These are phyloP conservation scores for Yarrowia osloensis DNA, from an alignment of 805 yeast genomes.

Conservation along the genomic window DNA sequence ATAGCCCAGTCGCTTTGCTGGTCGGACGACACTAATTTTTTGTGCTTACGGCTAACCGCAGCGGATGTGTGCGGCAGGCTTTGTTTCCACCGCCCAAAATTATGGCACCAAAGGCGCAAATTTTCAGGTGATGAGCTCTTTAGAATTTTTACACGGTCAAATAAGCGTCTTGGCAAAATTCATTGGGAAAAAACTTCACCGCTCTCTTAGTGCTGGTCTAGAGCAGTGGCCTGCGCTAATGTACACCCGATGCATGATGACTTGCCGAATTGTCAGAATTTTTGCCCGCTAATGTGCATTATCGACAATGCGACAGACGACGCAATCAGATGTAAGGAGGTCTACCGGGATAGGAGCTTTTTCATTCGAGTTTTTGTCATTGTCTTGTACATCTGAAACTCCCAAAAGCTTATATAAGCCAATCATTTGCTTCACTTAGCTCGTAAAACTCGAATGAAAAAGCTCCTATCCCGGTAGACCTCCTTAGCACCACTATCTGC, in stretches of 20 bases:
- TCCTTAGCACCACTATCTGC: background rate
- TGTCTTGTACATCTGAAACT: too few species aligned
- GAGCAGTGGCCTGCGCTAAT: too few species aligned
- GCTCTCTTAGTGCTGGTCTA: background rate
- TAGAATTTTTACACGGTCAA: background rate
- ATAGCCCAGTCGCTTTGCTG: background rate
- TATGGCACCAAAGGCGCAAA: constrained; percentile 2
- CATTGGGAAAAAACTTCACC: background rate
- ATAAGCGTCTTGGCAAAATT: constrained; percentile 12
- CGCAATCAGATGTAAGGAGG: background rate
- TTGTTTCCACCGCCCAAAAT: background rate
- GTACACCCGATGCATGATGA: too few species aligned
- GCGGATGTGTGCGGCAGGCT: background rate
- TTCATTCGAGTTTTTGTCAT: too few species aligned
- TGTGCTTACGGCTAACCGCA: background rate
- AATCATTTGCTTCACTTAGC: too few species aligned
- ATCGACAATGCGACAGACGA: background rate
- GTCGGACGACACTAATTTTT: background rate
- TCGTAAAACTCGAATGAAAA: too few species aligned
- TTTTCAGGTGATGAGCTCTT: background rate
- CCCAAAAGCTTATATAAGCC: too few species aligned
- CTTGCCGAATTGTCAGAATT: too few species aligned
- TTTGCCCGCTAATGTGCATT: background rate
- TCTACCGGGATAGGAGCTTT: too few species aligned
- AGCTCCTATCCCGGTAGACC: too few species aligned